A percentile compares a stretch with the other conserved stretches of the same genome.
Evolutionary conservation across 139 green algal species (phyloP).

Genomic region (Penium margaritaceum): DNA sequence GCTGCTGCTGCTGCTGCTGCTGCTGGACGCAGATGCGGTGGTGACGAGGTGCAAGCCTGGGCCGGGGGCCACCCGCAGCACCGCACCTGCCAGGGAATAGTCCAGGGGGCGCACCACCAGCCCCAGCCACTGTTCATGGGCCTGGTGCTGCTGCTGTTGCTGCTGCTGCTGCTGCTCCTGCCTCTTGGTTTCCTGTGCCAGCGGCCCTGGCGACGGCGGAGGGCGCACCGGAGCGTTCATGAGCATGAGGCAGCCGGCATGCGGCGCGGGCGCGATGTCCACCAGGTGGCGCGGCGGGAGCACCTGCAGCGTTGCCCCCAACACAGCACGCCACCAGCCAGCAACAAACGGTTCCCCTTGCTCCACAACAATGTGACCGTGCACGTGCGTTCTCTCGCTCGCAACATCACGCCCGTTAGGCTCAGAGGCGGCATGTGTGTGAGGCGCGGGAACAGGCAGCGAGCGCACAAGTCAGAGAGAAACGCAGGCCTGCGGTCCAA

Average conservation of each 20-base stretch:
- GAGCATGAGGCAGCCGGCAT: slow-evolving; percentile 14
- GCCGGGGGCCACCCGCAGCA: slow-evolving; percentile 10
- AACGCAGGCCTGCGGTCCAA: background rate
- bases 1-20: slow-evolving; percentile 4
- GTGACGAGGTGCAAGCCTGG: slow-evolving; percentile 19
- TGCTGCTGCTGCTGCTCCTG: no score
- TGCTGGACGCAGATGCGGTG: background rate
- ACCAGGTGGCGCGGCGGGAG: slow-evolving; percentile 24
- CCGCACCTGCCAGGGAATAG: slow-evolving; percentile 26
- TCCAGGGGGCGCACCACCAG: slow-evolving; percentile 20
- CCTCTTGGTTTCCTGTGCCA: no score
- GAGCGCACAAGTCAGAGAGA: no score
- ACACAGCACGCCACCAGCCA: no score
- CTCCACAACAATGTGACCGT: no score
- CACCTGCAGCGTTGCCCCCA: no score
- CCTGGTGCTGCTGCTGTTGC: slow-evolving; percentile 23
- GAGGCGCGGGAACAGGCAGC: background rate
- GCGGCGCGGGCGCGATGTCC: slow-evolving; percentile 9
- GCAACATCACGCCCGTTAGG: no score
- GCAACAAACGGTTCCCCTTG: no score
- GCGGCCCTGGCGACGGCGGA: no score
- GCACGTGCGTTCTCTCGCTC: no score
- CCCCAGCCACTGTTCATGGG: slow-evolving; percentile 34
- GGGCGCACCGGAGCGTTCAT: slow-evolving; percentile 29
- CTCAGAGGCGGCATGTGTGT: background rate